Conservation (phyloP, 202 grass and related monocot species). For the Zoysia matrella region DNA sequence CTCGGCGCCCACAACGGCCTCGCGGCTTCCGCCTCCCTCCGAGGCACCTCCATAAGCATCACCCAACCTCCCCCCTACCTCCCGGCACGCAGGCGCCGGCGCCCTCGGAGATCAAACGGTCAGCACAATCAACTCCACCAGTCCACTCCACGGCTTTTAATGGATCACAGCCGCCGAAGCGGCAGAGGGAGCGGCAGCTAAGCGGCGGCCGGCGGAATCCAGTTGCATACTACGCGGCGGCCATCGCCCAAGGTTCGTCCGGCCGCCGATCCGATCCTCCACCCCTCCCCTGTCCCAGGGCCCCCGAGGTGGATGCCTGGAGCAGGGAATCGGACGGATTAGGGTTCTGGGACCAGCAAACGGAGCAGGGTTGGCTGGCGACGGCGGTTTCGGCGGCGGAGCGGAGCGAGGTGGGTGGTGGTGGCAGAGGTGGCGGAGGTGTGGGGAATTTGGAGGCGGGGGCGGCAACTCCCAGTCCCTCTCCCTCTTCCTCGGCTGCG, state of each 20-base stretch:
- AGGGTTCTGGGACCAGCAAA: slow-evolving; percentile 26
- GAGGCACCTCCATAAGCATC: slow-evolving; percentile 45
- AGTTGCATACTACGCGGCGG: slow-evolving; percentile 54
- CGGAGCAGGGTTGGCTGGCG: background rate
- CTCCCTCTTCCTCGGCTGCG: slow-evolving; percentile 48
- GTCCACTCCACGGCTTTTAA: slow-evolving; percentile 33
- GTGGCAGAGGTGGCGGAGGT: slow-evolving; percentile 14
- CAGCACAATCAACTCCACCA: slow-evolving; percentile 20
- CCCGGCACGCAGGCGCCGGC: slow-evolving; percentile 19
- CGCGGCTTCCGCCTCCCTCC: slow-evolving; percentile 32
- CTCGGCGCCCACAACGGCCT: slow-evolving; percentile 52
- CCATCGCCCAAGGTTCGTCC: slow-evolving; percentile 56
- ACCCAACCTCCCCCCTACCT: slow-evolving; percentile 19
- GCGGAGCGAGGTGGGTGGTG: background rate
- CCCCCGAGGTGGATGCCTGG: background rate
- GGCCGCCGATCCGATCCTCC: slow-evolving; percentile 53
- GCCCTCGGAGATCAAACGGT: slow-evolving; percentile 41
- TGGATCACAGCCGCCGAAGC: slow-evolving; percentile 44
- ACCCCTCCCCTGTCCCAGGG: slow-evolving; percentile 2
- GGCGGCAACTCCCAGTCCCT: slow-evolving; percentile 58
- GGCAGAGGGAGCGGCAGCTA: slow-evolving; percentile 46
- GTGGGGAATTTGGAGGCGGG: slow-evolving; percentile 47
- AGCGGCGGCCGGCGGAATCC: slow-evolving; percentile 51
- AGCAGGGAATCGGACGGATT: slow-evolving; percentile 40
- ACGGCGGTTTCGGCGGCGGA: slow-evolving; percentile 21